These are phyloP conservation scores for Cercophora sp. DNA, from an alignment of 495 filamentous ascomycete genomes.

Conservation along the genomic window DNA sequence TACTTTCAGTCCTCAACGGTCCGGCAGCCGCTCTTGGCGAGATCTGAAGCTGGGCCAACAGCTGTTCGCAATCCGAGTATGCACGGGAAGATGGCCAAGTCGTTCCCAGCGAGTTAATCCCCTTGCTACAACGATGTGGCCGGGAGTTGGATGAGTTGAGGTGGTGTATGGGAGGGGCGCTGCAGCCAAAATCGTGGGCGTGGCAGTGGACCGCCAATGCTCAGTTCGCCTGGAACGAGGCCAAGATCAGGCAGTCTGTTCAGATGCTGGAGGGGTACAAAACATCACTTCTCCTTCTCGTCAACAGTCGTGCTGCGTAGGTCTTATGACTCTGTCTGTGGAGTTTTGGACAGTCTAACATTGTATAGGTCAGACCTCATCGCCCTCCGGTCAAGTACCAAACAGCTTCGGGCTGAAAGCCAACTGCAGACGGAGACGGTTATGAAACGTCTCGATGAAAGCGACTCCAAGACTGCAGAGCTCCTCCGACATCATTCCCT, in stretches of 20 bases:
- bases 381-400: no score
- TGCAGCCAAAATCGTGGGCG: neutral
- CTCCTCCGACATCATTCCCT: no score
- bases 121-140: neutral
- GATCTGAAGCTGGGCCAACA: neutral
- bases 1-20: neutral
- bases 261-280: neutral
- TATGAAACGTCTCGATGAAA: no score
- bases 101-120: neutral
- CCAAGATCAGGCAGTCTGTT: neutral
- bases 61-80: neutral
- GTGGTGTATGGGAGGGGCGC: neutral
- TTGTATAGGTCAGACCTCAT: no score
- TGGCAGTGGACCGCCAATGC: neutral
- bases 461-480: no score
- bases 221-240: neutral
- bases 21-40: neutral
- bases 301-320: neutral
- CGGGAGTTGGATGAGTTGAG: neutral
- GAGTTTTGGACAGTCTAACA: no score
- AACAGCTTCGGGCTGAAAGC: no score
- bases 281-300: neutral
- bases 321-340: no score
- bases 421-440: no score
- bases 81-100: neutral